phyloP scores from a whole-genome alignment of 805 yeast species.

The Pichia thaimueangensis region DNA sequence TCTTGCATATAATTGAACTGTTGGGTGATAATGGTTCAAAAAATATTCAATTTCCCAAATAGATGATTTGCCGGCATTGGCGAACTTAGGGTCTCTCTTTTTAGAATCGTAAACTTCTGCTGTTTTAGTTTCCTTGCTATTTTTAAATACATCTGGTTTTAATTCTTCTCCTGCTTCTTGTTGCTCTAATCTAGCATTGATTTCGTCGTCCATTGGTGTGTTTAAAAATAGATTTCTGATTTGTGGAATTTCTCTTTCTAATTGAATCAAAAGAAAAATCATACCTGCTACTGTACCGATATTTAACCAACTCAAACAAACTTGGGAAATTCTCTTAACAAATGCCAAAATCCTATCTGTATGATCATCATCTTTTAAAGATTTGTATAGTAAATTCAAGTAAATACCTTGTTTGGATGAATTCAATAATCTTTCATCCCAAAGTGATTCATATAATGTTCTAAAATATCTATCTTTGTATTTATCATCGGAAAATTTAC shows the following conservation, averaged over 20 bases:
- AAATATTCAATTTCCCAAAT: slow-evolving; percentile 83
- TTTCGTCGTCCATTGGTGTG: slow-evolving; percentile 45
- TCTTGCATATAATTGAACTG: slow-evolving; percentile 74
- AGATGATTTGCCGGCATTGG: slow-evolving; percentile 77
- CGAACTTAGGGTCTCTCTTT: slow-evolving; percentile 87
- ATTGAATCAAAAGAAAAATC: slow-evolving; percentile 64
- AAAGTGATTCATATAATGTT: slow-evolving; percentile 81
- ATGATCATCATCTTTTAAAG: slow-evolving; percentile 65
- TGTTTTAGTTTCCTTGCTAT: too few relatives aligned
- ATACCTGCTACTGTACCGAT: slow-evolving; percentile 85
- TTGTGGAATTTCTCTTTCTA: slow-evolving; percentile 58
- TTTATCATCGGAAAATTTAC: slow-evolving; percentile 35
- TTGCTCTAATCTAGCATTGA: slow-evolving; percentile 39
- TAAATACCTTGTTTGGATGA: slow-evolving; percentile 93
- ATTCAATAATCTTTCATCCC: slow-evolving; percentile 75
- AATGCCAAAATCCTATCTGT: slow-evolving; percentile 74
- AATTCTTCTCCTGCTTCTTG: slow-evolving; percentile 30
- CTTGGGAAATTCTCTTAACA: slow-evolving; percentile 82
- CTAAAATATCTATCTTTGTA: slow-evolving; percentile 66
- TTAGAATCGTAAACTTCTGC: slow-evolving; percentile 60
- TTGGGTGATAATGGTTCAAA: slow-evolving; percentile 83
- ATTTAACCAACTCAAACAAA: slow-evolving; percentile 79
- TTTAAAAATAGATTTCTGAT: slow-evolving; percentile 55
- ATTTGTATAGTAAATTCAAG: slow-evolving; percentile 75
- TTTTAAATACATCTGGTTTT: slow-evolving; percentile 21